phyloP scores from a whole-genome alignment of 768 basidiomycete genomes.

The Pisolithus marmoratus region DNA sequence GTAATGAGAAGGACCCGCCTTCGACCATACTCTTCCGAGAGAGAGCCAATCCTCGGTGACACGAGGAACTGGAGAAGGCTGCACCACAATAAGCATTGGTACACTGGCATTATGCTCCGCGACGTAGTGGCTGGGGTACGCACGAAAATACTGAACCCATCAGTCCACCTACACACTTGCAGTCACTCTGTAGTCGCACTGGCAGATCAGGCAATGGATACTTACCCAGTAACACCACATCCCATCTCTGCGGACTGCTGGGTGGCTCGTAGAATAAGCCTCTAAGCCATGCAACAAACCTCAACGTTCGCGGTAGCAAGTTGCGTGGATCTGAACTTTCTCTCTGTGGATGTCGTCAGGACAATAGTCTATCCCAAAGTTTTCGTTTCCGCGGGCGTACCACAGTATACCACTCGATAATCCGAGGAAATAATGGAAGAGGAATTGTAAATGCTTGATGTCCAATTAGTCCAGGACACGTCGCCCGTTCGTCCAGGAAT shows the following conservation, averaged over 20 bases:
- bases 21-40: constrained; percentile 89
- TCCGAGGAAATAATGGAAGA: constrained; percentile 95
- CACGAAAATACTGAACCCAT: constrained; percentile 94
- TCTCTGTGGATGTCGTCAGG: constrained; percentile 36
- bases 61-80: constrained; percentile 82
- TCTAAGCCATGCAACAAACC: constrained; percentile 60
- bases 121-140: constrained; percentile 28
- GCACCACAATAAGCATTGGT: constrained; percentile 25
- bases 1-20: constrained; percentile 75
- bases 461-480: constrained; percentile 10
- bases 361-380: background rate
- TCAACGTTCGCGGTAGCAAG: constrained; percentile 68
- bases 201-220: constrained; percentile 1
- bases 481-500: background rate
- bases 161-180: constrained; percentile 53
- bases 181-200: background rate
- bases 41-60: constrained; percentile 72
- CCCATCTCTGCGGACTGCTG: constrained; percentile 75
- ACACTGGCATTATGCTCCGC: constrained; percentile 30
- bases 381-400: constrained; percentile 34
- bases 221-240: constrained; percentile 85
- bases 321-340: constrained; percentile 67
- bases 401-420: constrained; percentile 87
- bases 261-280: constrained; percentile 56
- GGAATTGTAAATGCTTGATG: constrained; percentile 86